Base-by-base conservation (phyloP, 805 yeast species). In the Diddensiella transvaalensis region DNA sequence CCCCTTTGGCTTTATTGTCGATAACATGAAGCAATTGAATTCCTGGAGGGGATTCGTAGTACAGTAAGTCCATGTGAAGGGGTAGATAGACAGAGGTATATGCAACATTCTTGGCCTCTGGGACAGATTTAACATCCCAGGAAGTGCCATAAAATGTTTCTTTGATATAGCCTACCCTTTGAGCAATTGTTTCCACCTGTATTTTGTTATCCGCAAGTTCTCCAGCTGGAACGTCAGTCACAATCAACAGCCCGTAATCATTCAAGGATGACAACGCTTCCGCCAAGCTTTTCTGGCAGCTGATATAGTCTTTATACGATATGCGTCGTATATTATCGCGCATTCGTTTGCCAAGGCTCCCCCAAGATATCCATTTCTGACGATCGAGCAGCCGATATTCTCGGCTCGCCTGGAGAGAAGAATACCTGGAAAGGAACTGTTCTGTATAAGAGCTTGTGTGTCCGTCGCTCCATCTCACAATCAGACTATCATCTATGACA, bases 41-140 rank as follows among this genome's bases (percentile, higher is more conserved):
- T 0, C 91, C 91, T 1, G 95, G 95, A 2, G 90, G 90, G 8
- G 88, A 79, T 61, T 85, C 90, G 60, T 84, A 80, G 66, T 85
- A 85, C 40, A 81, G 71, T 22, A 85, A 70, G 59, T 86, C 93
- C 84, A 83, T 85, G 58, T 85, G 95, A 43, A 85, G 69, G 2
- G 89, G 89, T 36, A 86, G 71, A 55, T 77, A 77, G 5, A 72
- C 73, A 43, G 75, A 71, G 3, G 93, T 82, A 59, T 83, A 78
- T 3, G 90, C 90, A 44, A 85, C 81, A 55, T 85, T 83, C 47
- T 74, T 77, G 10, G 89, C 84, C 46, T 72, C 69, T 3, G 75
- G 72, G 2, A 60, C 60, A 6, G 76, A 69, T 44, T 72, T 74
- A 4, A 85, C 90, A 60, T 85, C 85, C 67, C 85, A 85, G 3